A percentile compares a stretch with the other conserved stretches of the same genome.
Evolutionary conservation across 2,329 filamentous ascomycete genomes (phyloP).

Genomic region (Cadophora gregata): DNA sequence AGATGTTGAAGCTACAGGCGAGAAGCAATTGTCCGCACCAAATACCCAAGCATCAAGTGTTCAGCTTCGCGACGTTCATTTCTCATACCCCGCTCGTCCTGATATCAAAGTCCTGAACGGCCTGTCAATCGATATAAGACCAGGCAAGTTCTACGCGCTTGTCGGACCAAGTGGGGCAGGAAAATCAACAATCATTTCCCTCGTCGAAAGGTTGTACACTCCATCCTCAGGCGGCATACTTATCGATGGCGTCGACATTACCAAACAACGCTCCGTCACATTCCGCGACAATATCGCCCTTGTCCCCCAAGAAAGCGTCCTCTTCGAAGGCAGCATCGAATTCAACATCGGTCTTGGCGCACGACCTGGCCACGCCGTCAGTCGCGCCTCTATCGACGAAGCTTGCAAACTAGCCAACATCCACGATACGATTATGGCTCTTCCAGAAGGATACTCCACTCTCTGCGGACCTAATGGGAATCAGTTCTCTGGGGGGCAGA

Average conservation of each 20-base stretch:
- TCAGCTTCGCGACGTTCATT: constrained; percentile 63
- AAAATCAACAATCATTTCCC: constrained; percentile 68
- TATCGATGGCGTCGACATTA: constrained; percentile 49
- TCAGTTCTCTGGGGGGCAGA: constrained; percentile 77
- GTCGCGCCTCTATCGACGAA: constrained; percentile 65
- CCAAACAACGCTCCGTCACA: constrained; percentile 47
- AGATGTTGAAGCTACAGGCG: constrained; percentile 50
- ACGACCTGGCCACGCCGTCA: constrained; percentile 58
- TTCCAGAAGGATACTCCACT: constrained; percentile 71
- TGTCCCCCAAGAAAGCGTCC: constrained; percentile 62
- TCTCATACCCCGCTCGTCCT: constrained; percentile 69
- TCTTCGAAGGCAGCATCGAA: constrained; percentile 61
- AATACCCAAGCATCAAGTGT: constrained; percentile 44
- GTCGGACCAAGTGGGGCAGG: constrained; percentile 71
- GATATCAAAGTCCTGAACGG: constrained; percentile 61
- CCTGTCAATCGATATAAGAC: constrained; percentile 60
- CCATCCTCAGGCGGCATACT: constrained; percentile 41
- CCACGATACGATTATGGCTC: constrained; percentile 66
- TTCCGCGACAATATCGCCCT: constrained; percentile 61
- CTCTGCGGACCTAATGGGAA: constrained; percentile 73
- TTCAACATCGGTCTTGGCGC: constrained; percentile 64
- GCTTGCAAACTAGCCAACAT: constrained; percentile 71
- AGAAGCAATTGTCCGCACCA: constrained; percentile 30
- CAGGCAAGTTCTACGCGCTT: constrained; percentile 67
- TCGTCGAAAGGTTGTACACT: constrained; percentile 58